Base-by-base conservation (phyloP, 163 green algal genomes). In the Botryococcus braunii region DNA sequence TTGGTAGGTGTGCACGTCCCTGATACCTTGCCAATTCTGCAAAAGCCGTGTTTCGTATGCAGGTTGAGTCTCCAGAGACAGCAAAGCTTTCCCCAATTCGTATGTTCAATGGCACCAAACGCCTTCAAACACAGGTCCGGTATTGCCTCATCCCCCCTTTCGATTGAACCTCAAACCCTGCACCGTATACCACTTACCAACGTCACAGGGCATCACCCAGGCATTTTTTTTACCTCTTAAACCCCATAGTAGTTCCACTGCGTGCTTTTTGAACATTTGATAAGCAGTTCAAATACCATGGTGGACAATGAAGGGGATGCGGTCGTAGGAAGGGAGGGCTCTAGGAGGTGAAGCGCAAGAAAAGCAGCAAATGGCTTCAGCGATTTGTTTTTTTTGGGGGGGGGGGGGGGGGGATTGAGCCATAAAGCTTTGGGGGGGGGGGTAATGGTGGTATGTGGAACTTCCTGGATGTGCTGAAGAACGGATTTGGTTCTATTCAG, bases 71-170 rank as follows among this genome's bases (percentile, higher is more conserved):
- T 32, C 25, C 47, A 7, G 46, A 47, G 7, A 50, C n/a, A n/a
- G n/a, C 49, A 8, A 62, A 68, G 59, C 32, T 81, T 62, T 83
- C 69, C 31, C 59, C 72, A 9, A 62, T 82, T 1, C 46, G 69
- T n/a, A 72, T 78, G 59, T 81, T 66, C 66, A 62, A 62, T 21
- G 52, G 81, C 32, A 68, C 71, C n/a, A 82, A 82, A 59, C 68
- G 74, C 11, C 77, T 85, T 29, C 79, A 85, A 66, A 74, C 72
- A n/a, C 72, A 78, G 68, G 70, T 72, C 25, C 8, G 11, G 9
- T 39, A 39, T 61, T 61, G 7, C 8, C 52, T 9, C 17, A 61
- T n/a, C 52, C n/a, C n/a, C n/a, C n/a, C n/a, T n/a, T n/a, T n/a
- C n/a, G n/a, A n/a, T n/a, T n/a, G 52, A 34, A 34, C 11, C 11